Base-by-base conservation (phyloP, 1,284 basidiomycete genomes). In the Heterobasidion occidentale region DNA sequence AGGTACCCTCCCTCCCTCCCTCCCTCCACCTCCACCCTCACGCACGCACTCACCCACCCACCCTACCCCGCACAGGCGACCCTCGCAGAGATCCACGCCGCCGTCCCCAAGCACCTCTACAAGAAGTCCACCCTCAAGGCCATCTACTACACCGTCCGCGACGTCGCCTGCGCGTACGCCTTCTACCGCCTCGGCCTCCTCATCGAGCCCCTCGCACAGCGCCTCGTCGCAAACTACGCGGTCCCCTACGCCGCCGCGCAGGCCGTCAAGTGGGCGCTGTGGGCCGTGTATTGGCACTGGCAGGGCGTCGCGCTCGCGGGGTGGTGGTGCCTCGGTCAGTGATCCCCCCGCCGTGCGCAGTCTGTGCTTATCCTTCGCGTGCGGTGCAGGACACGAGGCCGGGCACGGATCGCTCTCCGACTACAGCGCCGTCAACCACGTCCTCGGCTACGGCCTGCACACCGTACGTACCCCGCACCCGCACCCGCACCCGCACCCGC, bases 121-220 rank as follows among this genome's bases (percentile, higher is more conserved):
- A 72, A 87, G 67, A 86, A 84, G 67, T 83, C 79, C 5, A 86
- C 87, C 0, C 54, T 79, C 59, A 77, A 77, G 61, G 86, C 83
- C 36, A 74, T 81, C 36, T 68, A 74, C 60, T 91, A 90, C 66
- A 70, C 77, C 57, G 64, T 77, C 42, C 76, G 81, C 56, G 86
- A 89, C 68, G 64, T 85, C 52, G 61, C 75, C 47, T 77, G 79
- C 56, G 73, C 84, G 52, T 69, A 76, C n/a, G 63, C 72, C n/a
- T 73, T 88, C 47, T 85, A 79, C 63, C 81, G 79, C 62, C 73
- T 79, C 7, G 85, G 80, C 1, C 75, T 74, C 63, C 73, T 74
- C 68, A 86, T 90, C 63, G 83, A 88, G 60, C 69, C 74, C 0
- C 62, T 69, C 14, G 12, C 33, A 5, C 42, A 46, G n/a, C 27